Evolutionary conservation across 1,284 basidiomycete species (phyloP).

Genomic region (Ceratobasidium sp.): DNA sequence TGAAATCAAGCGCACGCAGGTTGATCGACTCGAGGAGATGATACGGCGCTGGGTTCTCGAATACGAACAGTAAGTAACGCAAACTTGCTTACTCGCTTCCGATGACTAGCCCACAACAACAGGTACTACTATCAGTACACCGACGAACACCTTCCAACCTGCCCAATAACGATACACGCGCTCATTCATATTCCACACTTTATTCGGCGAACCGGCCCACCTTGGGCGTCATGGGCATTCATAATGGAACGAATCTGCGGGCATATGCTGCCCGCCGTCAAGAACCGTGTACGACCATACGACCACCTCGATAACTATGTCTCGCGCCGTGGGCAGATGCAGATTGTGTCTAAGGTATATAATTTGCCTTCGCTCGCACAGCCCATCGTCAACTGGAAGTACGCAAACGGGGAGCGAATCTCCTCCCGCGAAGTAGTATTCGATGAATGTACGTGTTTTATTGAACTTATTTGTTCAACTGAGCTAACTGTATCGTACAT

Average conservation of each 20-base stretch:
- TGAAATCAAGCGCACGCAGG: slow-evolving; percentile 57
- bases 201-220: slow-evolving; percentile 54
- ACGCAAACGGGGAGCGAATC: not conserved
- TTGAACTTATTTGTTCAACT: not conserved
- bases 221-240: slow-evolving; percentile 17
- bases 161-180: slow-evolving; percentile 61
- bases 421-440: not conserved
- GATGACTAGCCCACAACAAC: not conserved
- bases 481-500: not conserved
- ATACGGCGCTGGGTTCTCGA: slow-evolving; percentile 61
- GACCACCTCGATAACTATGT: slow-evolving; percentile 15
- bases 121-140: slow-evolving; percentile 62
- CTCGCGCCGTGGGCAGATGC: slow-evolving; percentile 15
- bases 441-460: not conserved
- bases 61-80: slow-evolving; percentile 60
- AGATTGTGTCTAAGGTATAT: not conserved
- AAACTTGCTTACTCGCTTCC: not conserved
- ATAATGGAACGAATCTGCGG: slow-evolving; percentile 21
- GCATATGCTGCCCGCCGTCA: slow-evolving; percentile 12
- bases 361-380: not conserved
- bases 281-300: slow-evolving; percentile 4
- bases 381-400: not conserved
- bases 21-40: slow-evolving; percentile 55
- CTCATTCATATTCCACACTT: slow-evolving; percentile 59
- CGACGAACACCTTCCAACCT: slow-evolving; percentile 55